Evolutionary conservation across 805 yeast species (phyloP), one percentile per base, ranked within the genome.

Genomic region (Clavispora phyllophila): DNA sequence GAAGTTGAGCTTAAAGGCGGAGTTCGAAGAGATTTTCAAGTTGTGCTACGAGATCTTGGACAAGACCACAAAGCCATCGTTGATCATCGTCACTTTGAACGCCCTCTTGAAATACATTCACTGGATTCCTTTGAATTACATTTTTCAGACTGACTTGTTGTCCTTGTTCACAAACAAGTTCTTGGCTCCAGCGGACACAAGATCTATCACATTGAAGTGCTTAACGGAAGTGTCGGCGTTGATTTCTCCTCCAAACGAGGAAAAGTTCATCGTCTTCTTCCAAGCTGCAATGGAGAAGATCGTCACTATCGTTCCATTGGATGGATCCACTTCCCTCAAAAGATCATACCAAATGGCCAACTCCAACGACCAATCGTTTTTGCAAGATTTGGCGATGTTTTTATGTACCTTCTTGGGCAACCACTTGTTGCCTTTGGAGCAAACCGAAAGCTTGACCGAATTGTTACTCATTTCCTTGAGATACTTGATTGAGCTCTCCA

Each of bases 301-400:
- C 47, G 70, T 71, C 40, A 62, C 73, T 37, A 80, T 88, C 34
- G 75, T 93, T 9, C 96, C 97, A 2, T 49, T 50, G 45, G 41
- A 43, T 33, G 72, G 81, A 17, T 70, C 76, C 28, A 75, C 88
- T 4, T 87, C 90, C 56, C 72, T 93, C 55, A 80, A 76, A 53
- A 72, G 72, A 39, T 79, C 86, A 22, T 93, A 93, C 65, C 74
- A 77, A 39, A 71, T 73, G 51, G 96, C 96, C 6, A 78, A 76
- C 58, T 78, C 95, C 17, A 72, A 78, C 36, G 97, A 91, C 60
- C 98, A 93, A 71, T 90, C 93, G 29, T 90, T 90, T 58, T 77
- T 93, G 54, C 96, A 93, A 66, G 96, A 93, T 70, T 76, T 93
- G 57, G 96, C 97, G 14, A 82, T 91, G 85, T 93, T 84, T 63